phyloP scores from a whole-genome alignment of 192 early-diverging fungal species.

The Rhizophlyctis rosea region DNA sequence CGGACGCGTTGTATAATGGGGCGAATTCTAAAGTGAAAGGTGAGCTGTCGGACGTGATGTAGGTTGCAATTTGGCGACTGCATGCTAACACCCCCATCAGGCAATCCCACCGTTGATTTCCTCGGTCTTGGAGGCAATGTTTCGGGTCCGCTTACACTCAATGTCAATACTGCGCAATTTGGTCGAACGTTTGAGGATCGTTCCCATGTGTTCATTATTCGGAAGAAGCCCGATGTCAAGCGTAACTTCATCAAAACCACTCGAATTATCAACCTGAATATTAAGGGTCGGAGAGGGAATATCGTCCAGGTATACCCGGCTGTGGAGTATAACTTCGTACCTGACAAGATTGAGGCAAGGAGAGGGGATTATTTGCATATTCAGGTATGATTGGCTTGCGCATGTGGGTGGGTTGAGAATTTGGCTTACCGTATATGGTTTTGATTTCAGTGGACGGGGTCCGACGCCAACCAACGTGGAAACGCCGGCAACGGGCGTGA shows the following conservation, averaged over 20 bases:
- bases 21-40: conserved; percentile 20
- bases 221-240: conserved; percentile 19
- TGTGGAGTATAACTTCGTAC: conserved; percentile 46
- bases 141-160: conserved; percentile 34
- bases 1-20: conserved; percentile 14
- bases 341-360: conserved; percentile 12
- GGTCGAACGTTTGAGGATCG: conserved; percentile 40
- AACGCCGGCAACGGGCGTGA: conserved; percentile 34
- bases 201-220: conserved; percentile 34
- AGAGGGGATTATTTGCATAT: conserved; percentile 37
- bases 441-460: conserved; percentile 33
- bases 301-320: conserved; percentile 36
- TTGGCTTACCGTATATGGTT: neutral
- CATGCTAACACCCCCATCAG: conserved; percentile 23
- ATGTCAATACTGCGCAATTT: conserved; percentile 42
- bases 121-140: conserved; percentile 31
- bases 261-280: conserved; percentile 37
- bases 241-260: conserved; percentile 11
- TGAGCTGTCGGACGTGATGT: no score
- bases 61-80: no score
- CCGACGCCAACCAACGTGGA: conserved; percentile 33
- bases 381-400: conserved; percentile 8
- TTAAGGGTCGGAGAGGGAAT: conserved; percentile 37
- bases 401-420: no score
- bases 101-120: conserved; percentile 32